These are phyloP conservation scores for Penicillium cataractarum DNA, from an alignment of 495 filamentous ascomycete genomes.

Conservation along the genomic window DNA sequence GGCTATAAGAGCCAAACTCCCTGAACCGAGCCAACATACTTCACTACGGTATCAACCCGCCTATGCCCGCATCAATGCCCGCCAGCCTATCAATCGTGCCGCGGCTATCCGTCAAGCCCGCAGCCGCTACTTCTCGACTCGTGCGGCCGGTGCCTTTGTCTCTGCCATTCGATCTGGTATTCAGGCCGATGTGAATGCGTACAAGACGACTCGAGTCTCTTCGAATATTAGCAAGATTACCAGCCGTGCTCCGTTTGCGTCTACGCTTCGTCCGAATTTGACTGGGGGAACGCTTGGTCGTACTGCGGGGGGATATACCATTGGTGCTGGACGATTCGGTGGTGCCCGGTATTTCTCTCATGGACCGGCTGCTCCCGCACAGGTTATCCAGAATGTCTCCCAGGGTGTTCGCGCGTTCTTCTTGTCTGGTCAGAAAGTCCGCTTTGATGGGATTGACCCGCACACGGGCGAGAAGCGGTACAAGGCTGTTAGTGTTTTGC, in stretches of 20 bases:
- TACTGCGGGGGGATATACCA: conserved; percentile 82
- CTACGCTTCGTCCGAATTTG: conserved; percentile 86
- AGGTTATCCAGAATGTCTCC: conserved; percentile 94
- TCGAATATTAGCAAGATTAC: conserved; percentile 67
- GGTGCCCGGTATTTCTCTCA: conserved; percentile 89
- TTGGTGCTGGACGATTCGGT: conserved; percentile 69
- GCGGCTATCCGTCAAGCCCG: conserved; percentile 75
- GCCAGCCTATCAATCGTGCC: conserved; percentile 72
- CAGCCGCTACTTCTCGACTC: conserved; percentile 74
- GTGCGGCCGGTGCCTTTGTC: conserved; percentile 65
- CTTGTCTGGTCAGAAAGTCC: conserved; percentile 81
- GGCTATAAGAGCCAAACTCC: conserved; percentile 64
- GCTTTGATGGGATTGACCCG: conserved; percentile 74
- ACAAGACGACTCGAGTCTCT: conserved; percentile 67
- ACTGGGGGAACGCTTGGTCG: conserved; percentile 85
- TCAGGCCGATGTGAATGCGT: conserved; percentile 64
- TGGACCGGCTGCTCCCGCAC: conserved; percentile 77
- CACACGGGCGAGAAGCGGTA: conserved; percentile 75
- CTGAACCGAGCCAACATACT: conserved; percentile 51
- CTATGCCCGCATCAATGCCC: conserved; percentile 55
- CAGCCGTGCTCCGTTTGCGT: conserved; percentile 83
- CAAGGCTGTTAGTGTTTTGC: conserved; percentile 66
- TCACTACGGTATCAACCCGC: conserved; percentile 52
- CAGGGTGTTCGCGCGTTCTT: conserved; percentile 87
- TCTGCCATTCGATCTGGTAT: conserved; percentile 53